Conservation (phyloP, 2,329 filamentous ascomycete species). For the Proliferodiscus dingleyae region DNA sequence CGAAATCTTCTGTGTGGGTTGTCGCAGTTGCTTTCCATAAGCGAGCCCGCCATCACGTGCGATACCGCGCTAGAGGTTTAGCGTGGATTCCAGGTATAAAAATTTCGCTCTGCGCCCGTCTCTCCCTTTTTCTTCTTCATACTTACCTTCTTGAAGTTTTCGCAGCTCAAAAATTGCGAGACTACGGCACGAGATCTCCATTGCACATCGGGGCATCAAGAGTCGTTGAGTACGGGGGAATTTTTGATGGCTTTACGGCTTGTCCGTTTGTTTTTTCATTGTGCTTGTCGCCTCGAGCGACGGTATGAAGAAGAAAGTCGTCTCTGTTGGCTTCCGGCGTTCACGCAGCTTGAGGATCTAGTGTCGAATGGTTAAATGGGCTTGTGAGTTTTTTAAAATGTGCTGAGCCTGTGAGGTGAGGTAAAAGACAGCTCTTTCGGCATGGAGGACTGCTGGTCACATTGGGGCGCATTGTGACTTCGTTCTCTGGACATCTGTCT, state of each 20-base stretch:
- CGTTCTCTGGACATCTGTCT: too few relatives aligned
- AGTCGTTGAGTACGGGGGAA: constrained; percentile 35
- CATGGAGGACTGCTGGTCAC: too few relatives aligned
- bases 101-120: not conserved
- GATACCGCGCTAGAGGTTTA: too few relatives aligned
- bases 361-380: too few relatives aligned
- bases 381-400: too few relatives aligned
- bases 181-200: not conserved
- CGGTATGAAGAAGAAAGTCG: constrained; percentile 19
- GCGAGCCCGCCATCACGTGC: too few relatives aligned
- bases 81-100: too few relatives aligned
- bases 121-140: constrained; percentile 12
- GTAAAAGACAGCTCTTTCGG: too few relatives aligned
- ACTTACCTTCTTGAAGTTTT: constrained; percentile 11
- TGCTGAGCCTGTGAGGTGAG: too few relatives aligned
- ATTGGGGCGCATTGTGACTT: too few relatives aligned
- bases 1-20: constrained; percentile 6
- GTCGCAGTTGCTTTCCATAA: constrained; percentile 1
- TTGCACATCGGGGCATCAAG: constrained; percentile 1
- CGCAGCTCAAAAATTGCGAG: not conserved
- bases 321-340: too few relatives aligned
- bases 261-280: constrained; percentile 22
- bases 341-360: not conserved
- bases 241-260: constrained; percentile 40
- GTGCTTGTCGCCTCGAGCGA: constrained; percentile 10